phyloP scores from a whole-genome alignment of 2,329 filamentous ascomycete genomes.

The Raffaelea ambrosiae region DNA sequence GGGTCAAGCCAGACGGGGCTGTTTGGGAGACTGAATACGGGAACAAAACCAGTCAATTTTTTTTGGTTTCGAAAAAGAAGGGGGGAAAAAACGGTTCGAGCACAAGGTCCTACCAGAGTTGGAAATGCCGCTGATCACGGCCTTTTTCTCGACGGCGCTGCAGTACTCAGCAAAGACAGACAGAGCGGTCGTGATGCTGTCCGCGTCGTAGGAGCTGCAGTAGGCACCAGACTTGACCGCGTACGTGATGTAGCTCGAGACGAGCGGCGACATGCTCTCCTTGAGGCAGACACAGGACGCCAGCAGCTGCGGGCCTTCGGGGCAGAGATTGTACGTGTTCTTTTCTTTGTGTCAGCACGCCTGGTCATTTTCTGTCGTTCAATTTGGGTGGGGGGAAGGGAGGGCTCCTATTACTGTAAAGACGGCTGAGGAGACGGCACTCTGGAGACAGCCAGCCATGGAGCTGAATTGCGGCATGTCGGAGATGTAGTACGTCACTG shows the following conservation, averaged over 20 bases:
- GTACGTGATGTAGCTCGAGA: slow-evolving; percentile 35
- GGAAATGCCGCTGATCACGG: slow-evolving; percentile 29
- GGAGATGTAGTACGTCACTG: slow-evolving; percentile 47
- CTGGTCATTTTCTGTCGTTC: no score
- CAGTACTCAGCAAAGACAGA: slow-evolving; percentile 36
- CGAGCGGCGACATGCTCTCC: slow-evolving; percentile 31
- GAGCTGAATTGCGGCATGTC: slow-evolving; percentile 37
- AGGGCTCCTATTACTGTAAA: slow-evolving; percentile 31
- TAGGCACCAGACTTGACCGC: slow-evolving; percentile 26
- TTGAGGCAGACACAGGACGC: slow-evolving; percentile 47
- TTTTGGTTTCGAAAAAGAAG: no score
- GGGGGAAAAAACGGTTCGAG: no score
- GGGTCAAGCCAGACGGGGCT: background rate
- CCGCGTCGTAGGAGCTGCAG: slow-evolving; percentile 34
- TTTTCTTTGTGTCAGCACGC: slow-evolving; percentile 11
- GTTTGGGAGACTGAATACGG: slow-evolving; percentile 18
- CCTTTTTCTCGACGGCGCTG: slow-evolving; percentile 35
- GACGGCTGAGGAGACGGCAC: slow-evolving; percentile 32
- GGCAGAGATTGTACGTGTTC: slow-evolving; percentile 33
- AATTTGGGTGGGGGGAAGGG: no score
- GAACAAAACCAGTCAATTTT: slow-evolving; percentile 11
- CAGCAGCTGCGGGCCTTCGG: slow-evolving; percentile 35
- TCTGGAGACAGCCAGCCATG: slow-evolving; percentile 35
- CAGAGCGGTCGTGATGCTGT: slow-evolving; percentile 37
- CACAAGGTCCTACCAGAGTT: background rate